Evolutionary conservation across 345 rosid species (phyloP), one percentile per base, ranked within the genome.

Genomic region (Syzygium aromaticum): DNA sequence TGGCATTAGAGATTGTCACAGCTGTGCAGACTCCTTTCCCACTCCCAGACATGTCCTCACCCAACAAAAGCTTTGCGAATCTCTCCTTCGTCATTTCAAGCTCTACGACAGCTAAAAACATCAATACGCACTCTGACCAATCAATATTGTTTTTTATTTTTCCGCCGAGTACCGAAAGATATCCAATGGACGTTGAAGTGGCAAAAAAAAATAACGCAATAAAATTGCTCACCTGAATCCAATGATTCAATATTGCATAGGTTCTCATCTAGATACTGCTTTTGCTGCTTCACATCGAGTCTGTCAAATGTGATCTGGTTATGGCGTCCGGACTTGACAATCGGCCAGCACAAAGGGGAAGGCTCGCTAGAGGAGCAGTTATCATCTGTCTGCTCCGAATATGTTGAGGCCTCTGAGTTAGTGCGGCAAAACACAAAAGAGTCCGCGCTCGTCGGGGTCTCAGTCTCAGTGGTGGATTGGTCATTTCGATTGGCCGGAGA

Each of bases 21-120:
- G 98, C 98, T 10, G 99, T 94, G 90, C 97, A 96, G 84, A 95
- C 99, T 86, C 99, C 99, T 93, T 96, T 95, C 27, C 99, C 99
- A 86, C 96, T 88, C 82, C 99, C 99, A 38, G 99, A 97, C 99
- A 97, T 97, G 91, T 97, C 99, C 92, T 97, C 98, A 49, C 99
- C 99, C 9, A 96, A 95, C 90, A 97, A 89, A 88, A 97, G 96
- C 92, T 95, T 97, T 51, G 99, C 92, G 77, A 95, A 95, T 92
- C 96, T 95, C 89, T 97, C 99, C 91, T 91, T 95, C 98, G 96
- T 96, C 89, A 91, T 86, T 84, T 96, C 98, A 84, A 96, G 91
- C 88, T 93, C 99, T 96, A 90, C 51, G 86, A 54, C 77, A 84
- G 52, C 61, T 30, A 46, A 61, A 38, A 73, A 73, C 49, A 73